These are phyloP conservation scores for Cordyceps farinosa DNA, from an alignment of 2,329 filamentous ascomycete species.

Conservation along the genomic window DNA sequence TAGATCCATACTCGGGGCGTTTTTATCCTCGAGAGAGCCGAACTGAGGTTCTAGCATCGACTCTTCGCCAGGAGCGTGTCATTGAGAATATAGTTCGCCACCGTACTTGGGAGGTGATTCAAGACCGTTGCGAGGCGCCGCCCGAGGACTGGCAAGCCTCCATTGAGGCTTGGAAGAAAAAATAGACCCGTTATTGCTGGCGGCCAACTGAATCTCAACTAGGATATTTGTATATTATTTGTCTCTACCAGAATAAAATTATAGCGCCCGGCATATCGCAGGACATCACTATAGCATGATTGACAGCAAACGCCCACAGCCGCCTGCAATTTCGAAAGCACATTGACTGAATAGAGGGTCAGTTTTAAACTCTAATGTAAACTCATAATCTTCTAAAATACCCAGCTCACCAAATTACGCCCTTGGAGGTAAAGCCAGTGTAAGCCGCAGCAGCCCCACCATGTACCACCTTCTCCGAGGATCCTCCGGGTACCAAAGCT, in stretches of 20 bases:
- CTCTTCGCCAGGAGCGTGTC: conserved; percentile 70
- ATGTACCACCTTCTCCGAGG: conserved; percentile 11
- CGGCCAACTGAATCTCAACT: not conserved
- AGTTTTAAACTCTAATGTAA: too few species aligned
- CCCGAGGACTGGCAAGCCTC: conserved; percentile 62
- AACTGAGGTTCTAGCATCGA: conserved; percentile 71
- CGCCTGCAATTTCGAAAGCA: not conserved
- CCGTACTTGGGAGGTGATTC: conserved; percentile 76
- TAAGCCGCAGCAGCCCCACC: conserved; percentile 7
- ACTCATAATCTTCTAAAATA: too few species aligned
- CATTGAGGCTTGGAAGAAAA: conserved; percentile 56
- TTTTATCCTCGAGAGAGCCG: conserved; percentile 77
- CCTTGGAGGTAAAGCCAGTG: not conserved
- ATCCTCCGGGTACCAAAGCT: conserved; percentile 17
- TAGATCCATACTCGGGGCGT: conserved; percentile 86
- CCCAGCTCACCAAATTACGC: too few species aligned
- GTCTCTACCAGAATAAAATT: not conserved
- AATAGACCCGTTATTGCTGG: not conserved
- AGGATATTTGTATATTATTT: not conserved
- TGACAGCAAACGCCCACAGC: not conserved
- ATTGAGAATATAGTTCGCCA: conserved; percentile 77
- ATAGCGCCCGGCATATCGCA: not conserved
- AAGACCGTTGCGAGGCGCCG: conserved; percentile 66
- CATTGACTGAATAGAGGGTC: too few species aligned
- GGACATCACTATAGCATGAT: not conserved